Percentiles rank a stretch among this genome's conserved stretches.
Conservation (phyloP, 345 rosid species). For the Citrus inodora region DNA sequence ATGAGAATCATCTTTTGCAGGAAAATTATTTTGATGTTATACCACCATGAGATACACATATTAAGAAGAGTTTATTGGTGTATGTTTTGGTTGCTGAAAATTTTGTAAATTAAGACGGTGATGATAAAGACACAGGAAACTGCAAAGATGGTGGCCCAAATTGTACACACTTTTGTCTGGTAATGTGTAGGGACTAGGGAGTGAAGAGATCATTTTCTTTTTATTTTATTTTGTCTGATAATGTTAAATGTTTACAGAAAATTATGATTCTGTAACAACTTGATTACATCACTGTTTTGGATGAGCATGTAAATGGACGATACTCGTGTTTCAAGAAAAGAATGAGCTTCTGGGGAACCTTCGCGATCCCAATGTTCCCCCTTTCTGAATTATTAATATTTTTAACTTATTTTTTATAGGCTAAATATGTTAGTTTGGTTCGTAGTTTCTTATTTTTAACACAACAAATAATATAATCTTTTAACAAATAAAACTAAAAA, state of each 20-base stretch:
- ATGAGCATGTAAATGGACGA: not conserved
- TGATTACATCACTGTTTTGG: constrained; percentile 20
- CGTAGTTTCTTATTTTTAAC: not conserved
- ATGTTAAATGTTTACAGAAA: not conserved
- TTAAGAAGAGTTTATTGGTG: not conserved
- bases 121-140: not conserved
- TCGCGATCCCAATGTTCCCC: no score
- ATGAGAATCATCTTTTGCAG: not conserved
- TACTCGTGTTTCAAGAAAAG: not conserved
- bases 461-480: not conserved
- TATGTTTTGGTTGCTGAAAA: constrained; percentile 6
- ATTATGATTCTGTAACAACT: not conserved
- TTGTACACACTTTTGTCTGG: constrained; percentile 3
- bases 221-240: not conserved
- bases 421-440: not conserved
- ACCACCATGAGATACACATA: not conserved
- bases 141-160: not conserved
- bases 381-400: no score
- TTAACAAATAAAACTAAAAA: no score
- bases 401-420: no score
- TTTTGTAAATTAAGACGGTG: not conserved
- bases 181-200: constrained; percentile 1
- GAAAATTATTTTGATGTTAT: not conserved
- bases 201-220: not conserved
- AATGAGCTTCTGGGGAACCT: no score